Base-by-base conservation (phyloP, 2,329 filamentous ascomycete species). In the Fusarium transvaalense region DNA sequence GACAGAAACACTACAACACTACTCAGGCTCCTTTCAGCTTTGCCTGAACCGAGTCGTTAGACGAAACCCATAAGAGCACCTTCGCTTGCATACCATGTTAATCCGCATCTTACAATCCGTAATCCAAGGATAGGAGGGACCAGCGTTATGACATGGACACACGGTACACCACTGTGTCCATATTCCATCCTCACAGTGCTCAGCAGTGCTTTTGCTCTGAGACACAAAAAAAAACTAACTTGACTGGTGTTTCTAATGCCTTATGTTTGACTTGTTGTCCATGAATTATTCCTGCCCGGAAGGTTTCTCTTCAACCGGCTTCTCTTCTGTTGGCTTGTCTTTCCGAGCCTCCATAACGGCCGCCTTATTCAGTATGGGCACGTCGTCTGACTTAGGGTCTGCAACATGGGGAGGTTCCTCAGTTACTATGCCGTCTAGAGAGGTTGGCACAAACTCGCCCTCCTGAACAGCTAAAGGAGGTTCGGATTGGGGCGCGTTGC, bases 401-500 rank as follows among this genome's bases (percentile, higher is more conserved):
- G 76, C 67, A 42, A 71, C 69, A n/a, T 78, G 78, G 10, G 79
- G 72, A 6, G 83, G 81, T 63, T 87, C 85, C 71, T 88, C 85
- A 64, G 86, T 84, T 19, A 87, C 81, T 25, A 82, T 78, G 5
- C 82, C 84, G 59, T 85, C 78, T 43, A 88, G 79, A 4, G 83
- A 75, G 5, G 86, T 88, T n/a, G 84, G 85, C 41, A 81, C 82
- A 65, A 87, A 86, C 6, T 82, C 81, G 15, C 75, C 79, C 35
- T 82, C 82, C 13, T 75, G 70, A 4, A 76, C 64, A 21, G 78
- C 71, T 64, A 75, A 75, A 46, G 47, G 55, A 21, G 43, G 45
- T 23, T 89, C 87, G 58, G 86, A 84, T 7, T 87, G 86, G 21
- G 82, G 83, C 6, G 87, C 87, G 60, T 83, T 86, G 74, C 89